Evolutionary conservation across 331 rosid genomes (phyloP).

Genomic region (Quercus lobata): DNA sequence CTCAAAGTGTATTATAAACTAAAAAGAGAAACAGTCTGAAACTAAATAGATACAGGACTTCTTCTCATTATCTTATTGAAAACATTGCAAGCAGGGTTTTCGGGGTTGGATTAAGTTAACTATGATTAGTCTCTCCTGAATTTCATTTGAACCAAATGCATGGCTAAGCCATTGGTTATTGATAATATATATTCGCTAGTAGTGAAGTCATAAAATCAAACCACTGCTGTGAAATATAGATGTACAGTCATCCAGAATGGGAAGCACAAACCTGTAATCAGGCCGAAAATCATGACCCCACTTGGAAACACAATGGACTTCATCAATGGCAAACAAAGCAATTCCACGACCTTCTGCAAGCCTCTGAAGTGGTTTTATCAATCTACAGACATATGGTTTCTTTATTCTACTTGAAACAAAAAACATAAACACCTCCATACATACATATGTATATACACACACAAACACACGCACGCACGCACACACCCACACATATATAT

Average conservation of each 20-base stretch:
- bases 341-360: slow-evolving; percentile 79
- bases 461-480: accelerated
- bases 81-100: background rate
- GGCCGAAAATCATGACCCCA: slow-evolving; percentile 99
- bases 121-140: background rate
- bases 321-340: slow-evolving; percentile 90
- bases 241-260: background rate
- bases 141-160: background rate
- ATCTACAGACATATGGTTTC: slow-evolving; percentile 37
- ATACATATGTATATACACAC: no score
- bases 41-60: background rate
- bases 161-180: background rate
- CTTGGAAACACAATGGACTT: slow-evolving; percentile 93
- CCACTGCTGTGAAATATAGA: background rate
- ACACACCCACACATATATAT: no score
- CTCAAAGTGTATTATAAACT: background rate
- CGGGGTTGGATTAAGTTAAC: background rate
- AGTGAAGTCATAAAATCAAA: background rate
- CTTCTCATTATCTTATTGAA: background rate
- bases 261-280: slow-evolving; percentile 65
- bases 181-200: background rate
- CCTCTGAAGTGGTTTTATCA: slow-evolving; percentile 68
- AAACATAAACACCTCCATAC: background rate
- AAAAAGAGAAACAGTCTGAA: background rate
- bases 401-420: slow-evolving; percentile 9